These are phyloP conservation scores for Quercus suber DNA, from an alignment of 306 rosid genomes.

Conservation along the genomic window DNA sequence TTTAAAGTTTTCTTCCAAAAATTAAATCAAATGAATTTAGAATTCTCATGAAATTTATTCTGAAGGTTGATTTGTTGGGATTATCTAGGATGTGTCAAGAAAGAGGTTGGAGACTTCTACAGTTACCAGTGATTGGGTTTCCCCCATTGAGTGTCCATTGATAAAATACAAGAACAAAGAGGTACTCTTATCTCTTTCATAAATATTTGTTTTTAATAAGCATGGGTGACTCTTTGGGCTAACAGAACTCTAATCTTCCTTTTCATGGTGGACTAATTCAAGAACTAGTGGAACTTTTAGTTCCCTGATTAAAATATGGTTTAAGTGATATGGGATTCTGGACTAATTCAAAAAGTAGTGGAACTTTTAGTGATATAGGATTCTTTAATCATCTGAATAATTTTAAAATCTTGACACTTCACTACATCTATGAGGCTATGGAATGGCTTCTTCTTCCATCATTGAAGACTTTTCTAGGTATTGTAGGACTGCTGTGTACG, in stretches of 20 bases:
- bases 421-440: not conserved
- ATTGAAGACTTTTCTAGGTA: not conserved
- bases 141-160: slow-evolving; percentile 60
- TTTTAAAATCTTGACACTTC: not conserved
- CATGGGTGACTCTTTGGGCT: slow-evolving; percentile 9
- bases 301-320: too few relatives aligned
- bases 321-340: not conserved
- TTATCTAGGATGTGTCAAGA: slow-evolving; percentile 58
- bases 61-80: slow-evolving; percentile 48
- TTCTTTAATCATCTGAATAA: not conserved
- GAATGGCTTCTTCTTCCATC: not conserved
- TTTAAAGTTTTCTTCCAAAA: not conserved
- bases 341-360: not conserved
- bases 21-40: slow-evolving; percentile 24
- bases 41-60: slow-evolving; percentile 24
- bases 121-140: slow-evolving; percentile 35
- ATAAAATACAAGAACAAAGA: slow-evolving; percentile 50
- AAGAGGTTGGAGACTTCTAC: slow-evolving; percentile 49
- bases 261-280: not conserved
- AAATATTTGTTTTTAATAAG: slow-evolving; percentile 20
- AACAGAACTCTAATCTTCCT: not conserved
- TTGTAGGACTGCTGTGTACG: not conserved
- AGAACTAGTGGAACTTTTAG: not conserved
- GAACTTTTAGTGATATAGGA: not conserved
- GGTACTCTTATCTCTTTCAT: slow-evolving; percentile 43